Base-by-base conservation (phyloP, 129 eudicot genomes). In the Artemisia argyi region DNA sequence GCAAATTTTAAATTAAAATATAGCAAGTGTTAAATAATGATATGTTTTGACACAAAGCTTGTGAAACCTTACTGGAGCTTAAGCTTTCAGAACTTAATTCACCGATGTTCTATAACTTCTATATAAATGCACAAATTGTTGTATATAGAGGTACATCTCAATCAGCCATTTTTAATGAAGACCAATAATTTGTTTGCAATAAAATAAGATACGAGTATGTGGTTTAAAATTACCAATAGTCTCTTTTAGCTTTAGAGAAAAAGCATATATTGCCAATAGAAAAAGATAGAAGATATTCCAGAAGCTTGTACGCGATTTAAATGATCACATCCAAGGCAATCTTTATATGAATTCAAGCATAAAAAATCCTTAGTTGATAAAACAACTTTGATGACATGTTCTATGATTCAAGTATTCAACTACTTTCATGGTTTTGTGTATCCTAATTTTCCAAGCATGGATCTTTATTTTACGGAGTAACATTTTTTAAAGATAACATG, bases 321-420 rank as follows among this genome's bases (percentile, higher is more conserved):
- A n/a, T 22, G 49, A 4, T 15, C 51, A 32, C n/a, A 39, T 17
- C 12, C 20, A 64, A 35, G 5, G 11, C 12, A 2, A 64, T 69
- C 14, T n/a, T 4, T 69, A 9, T 9, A 7, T 69, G 19, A 20
- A 35, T 49, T 17, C 12, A 53, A 39, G 49, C 51, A 30, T 28
- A 9, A 13, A 66, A 48, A 12, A 48, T 46, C 58, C 56, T 70
- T 44, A 14, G 55, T n/a, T 14, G 44, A 59, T 44, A 22, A 12
- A 72, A 44, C 76, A 57, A 61, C 77, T 61, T 73, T 49, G 60
- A 61, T 26, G 51, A 71, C 55, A 56, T n/a, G n/a, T n/a, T 56
- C 55, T 55, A 71, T 56, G 35, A 16, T 55, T 26, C 16, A 13
- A 51, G 16, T 35, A 51, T 51, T 58, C 53, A 35, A 57, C 46